Evolutionary conservation across 2,329 filamentous ascomycete species (phyloP), one percentile per base, ranked within the genome.

Genomic region (Pyricularia grisea): DNA sequence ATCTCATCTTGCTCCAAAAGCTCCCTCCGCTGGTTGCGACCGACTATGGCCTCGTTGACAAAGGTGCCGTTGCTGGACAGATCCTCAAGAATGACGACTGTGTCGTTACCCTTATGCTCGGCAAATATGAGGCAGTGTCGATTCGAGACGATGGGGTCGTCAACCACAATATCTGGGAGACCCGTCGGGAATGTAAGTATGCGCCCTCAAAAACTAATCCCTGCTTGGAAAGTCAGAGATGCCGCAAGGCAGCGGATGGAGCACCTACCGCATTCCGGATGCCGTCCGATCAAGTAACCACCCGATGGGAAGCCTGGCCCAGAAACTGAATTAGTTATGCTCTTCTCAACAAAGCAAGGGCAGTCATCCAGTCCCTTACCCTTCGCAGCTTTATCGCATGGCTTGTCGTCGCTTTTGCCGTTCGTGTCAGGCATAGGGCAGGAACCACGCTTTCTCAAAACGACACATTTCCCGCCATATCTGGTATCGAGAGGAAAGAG

Each of bases 51-150:
- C 74, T 97, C 93, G 75, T 98, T 98, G 74, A 99, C 90, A 76
- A 94, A 99, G 0, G 96, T 99, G 67, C 95, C 95, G 77, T 99
- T 99, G 76, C 90, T 95, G 7, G 95, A 99, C 25, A 98, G 81
- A 78, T 99, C 95, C 77, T 99, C 94, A 5, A 99, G 79, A 14
- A 98, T 86, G 10, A 93, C 94, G 61, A 88, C 84, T 72, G 83
- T 76, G 58, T 81, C 78, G 27, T 79, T 75, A 50, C 75, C 74
- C 70, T 79, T 78, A 70, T 82, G 76, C 69, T 77, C 75, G 4
- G 75, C 73, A 69, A 79, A 79, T 67, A 82, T 73, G 50, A 77
- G 71, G 73, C 90, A 92, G 78, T 94, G 92, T 4, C 94, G 87
- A 76, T 98, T 98, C 23, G 94, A 97, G 63, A 97, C 89, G 4